These are phyloP conservation scores for Phytophthora pisi DNA, from an alignment of 352 stramenopile species.

Conservation along the genomic window DNA sequence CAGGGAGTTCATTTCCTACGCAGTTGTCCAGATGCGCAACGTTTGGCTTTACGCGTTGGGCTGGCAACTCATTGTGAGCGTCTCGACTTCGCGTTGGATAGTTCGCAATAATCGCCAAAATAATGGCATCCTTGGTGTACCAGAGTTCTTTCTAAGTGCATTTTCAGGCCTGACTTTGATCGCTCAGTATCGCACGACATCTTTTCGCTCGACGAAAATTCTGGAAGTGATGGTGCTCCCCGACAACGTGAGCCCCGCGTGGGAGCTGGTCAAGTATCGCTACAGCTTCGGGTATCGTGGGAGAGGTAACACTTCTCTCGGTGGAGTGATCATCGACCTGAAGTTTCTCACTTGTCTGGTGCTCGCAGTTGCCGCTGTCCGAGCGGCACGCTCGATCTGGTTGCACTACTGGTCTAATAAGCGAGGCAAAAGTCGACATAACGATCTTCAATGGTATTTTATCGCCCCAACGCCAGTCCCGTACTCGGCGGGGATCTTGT, in stretches of 20 bases:
- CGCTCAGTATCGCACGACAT: conserved; percentile 31
- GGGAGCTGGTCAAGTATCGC: not conserved
- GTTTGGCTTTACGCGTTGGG: conserved; percentile 42
- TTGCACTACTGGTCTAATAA: not conserved
- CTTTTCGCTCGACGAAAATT: conserved; percentile 14
- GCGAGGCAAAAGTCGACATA: not conserved
- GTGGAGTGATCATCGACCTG: conserved; percentile 30
- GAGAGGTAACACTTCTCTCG: conserved; percentile 13
- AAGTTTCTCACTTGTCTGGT: conserved; percentile 36
- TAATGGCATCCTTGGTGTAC: conserved; percentile 27
- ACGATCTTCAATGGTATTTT: conserved; percentile 6
- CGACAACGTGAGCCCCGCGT: not conserved
- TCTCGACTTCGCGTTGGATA: conserved; percentile 13
- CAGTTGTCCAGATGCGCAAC: conserved; percentile 44
- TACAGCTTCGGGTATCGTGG: conserved; percentile 4
- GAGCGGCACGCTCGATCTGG: not conserved
- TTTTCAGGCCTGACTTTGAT: conserved; percentile 38
- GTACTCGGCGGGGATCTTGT: conserved; percentile 34
- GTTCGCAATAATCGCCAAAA: not conserved
- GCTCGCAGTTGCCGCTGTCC: not conserved
- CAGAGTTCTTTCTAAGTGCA: conserved; percentile 37
- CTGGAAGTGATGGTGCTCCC: conserved; percentile 8
- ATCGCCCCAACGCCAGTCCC: conserved; percentile 26
- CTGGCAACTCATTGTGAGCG: conserved; percentile 22
- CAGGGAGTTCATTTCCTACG: conserved; percentile 24